These are phyloP conservation scores for Erodium chrysanthum DNA, from an alignment of 441 rosid species.

Conservation along the genomic window DNA sequence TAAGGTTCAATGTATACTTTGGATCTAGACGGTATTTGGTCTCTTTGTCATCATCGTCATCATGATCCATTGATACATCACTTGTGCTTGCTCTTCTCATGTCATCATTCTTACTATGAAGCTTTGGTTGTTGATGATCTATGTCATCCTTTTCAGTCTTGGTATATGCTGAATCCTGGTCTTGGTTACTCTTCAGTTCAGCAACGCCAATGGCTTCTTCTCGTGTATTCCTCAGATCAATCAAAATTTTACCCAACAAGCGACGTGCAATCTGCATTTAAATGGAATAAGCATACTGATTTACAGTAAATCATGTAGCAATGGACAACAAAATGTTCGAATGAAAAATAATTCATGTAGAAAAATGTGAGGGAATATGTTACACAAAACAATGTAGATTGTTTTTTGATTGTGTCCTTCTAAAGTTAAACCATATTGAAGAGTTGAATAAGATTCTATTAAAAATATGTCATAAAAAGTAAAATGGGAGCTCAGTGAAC, in stretches of 20 bases:
- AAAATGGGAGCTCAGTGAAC: not conserved
- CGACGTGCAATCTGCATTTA: conserved; percentile 80
- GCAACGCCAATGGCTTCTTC: conserved; percentile 95
- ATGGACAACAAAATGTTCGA: not conserved
- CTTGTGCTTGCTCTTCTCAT: conserved; percentile 56
- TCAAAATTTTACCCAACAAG: conserved; percentile 88
- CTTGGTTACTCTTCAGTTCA: conserved; percentile 74
- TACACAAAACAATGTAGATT: not conserved
- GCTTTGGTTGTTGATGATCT: conserved; percentile 51
- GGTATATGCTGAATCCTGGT: conserved; percentile 33
- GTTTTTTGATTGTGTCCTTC: not conserved
- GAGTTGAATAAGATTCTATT: not conserved
- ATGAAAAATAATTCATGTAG: not conserved
- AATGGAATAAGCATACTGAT: conserved; percentile 7
- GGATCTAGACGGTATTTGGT: conserved; percentile 97
- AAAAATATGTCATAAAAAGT: not conserved
- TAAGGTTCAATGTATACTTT: conserved; percentile 34
- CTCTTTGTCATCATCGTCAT: conserved; percentile 95
- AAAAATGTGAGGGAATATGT: not conserved
- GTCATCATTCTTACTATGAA: conserved; percentile 50
- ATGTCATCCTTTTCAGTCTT: conserved; percentile 42
- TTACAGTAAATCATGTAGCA: not conserved
- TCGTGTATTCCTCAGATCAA: conserved; percentile 87
- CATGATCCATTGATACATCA: conserved; percentile 60
- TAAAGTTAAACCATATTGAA: not conserved